Base-by-base conservation (phyloP, 2,329 filamentous ascomycete species). In the Paraphaeosphaeria sporulosa region DNA sequence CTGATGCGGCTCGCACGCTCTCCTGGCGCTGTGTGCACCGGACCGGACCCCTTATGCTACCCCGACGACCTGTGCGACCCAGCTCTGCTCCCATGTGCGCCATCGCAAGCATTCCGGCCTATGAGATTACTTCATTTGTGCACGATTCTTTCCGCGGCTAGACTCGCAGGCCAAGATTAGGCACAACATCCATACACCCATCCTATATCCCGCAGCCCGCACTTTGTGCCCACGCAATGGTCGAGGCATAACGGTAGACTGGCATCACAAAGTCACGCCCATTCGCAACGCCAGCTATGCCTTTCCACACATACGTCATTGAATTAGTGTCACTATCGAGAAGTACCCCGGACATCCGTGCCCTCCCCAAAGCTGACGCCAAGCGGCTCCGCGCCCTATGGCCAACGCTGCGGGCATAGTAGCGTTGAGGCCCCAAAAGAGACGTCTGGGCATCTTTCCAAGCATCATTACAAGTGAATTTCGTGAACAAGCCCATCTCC, bases 301-400 rank as follows among this genome's bases (percentile, higher is more conserved):
- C 19, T 46, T 5, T 21, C 32, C 52, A 3, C n/a, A 10, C n/a
- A 25, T 46, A 36, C 38, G 52, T 25, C 52, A 55, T 25, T n/a
- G 2, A 9, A 36, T 55, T 43, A 25, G 42, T 55, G 42, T 21
- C 23, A 32, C 10, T 21, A 55, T 32, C 30, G 42, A 55, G 5
- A 43, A n/a, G 17, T 55, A 55, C 40, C 52, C 42, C 52, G n/a
- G 40, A 55, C 40, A 55, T 55, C 52, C 52, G 52, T 55, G 52
- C 52, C 42, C 42, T 47, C 52, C 52, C 27, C 32, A 21, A 27
- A 46, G 42, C 52, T 43, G 44, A 36, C 27, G 52, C 52, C 52
- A 38, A 55, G 52, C 15, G 17, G 30, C 27, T 46, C 52, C 42
- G 51, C 42, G 10, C 27, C 40, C 21, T 55, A 4, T 55, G 27